phyloP scores from a whole-genome alignment of 2,329 filamentous ascomycete genomes.

The Colletotrichum liaoningense region DNA sequence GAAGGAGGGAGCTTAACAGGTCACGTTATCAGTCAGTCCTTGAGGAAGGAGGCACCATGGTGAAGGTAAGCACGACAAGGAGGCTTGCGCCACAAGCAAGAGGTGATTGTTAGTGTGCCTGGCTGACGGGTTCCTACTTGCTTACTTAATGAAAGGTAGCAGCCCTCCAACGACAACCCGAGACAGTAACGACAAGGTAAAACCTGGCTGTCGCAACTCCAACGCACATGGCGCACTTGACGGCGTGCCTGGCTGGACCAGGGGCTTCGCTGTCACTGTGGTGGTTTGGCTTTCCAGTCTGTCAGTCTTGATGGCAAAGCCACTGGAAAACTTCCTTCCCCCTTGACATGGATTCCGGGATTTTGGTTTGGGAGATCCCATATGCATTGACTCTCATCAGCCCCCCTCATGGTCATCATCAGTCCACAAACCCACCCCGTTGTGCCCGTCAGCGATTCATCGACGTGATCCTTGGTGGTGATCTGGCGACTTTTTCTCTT shows the following conservation, averaged over 20 bases:
- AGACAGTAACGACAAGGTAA: constrained; percentile 4
- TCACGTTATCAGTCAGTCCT: neutral
- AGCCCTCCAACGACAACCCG: neutral
- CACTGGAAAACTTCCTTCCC: neutral
- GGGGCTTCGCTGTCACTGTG: constrained; percentile 21
- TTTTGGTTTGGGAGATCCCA: neutral
- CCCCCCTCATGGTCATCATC: neutral
- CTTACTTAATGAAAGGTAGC: neutral
- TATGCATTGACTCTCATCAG: constrained; percentile 27
- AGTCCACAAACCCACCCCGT: constrained; percentile 16
- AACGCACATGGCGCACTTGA: constrained; percentile 17
- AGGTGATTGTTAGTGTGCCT: neutral
- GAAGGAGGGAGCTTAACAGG: neutral
- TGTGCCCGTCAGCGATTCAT: constrained; percentile 13
- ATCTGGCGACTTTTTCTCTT: neutral
- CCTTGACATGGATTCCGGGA: neutral
- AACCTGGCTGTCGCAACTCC: constrained; percentile 4
- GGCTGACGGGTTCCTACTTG: neutral
- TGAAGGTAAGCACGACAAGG: neutral
- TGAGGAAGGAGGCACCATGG: too few species aligned
- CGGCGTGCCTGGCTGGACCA: constrained; percentile 16
- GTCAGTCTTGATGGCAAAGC: neutral
- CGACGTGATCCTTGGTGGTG: constrained; percentile 26
- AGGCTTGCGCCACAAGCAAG: neutral
- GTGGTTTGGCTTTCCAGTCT: neutral